Base-by-base conservation (phyloP, 1,284 basidiomycete species). In the Heterobasidion irregulare region DNA sequence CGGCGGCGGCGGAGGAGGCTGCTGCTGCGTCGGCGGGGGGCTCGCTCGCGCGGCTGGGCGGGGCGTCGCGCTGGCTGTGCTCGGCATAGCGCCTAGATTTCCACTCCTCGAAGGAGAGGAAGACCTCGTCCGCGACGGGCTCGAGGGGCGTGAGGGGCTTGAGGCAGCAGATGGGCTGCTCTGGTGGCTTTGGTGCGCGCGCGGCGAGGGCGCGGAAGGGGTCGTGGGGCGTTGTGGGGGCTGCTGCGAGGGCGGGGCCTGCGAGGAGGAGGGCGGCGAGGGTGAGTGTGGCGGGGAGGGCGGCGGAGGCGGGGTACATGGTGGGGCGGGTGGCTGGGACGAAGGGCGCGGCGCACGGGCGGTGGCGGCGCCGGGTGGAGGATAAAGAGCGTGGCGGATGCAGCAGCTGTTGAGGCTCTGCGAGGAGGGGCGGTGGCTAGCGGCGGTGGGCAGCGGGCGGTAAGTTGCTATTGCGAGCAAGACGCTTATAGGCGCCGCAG, bases 91-190 rank as follows among this genome's bases (percentile, higher is more conserved):
- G 83, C 56, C 80, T 86, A 47, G 80, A 78, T 68, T 94, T 94
- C 93, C 92, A 95, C 58, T 95, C 92, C 63, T 94, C 89, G 64
- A 96, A 96, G 0, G 88, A 88, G 19, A 93, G 78, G 34, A 94
- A 73, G 2, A 83, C 68, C 51, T 82, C 81, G 53, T 83, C 82
- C 53, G 89, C 84, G 41, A 73, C 70, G 6, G 76, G 66, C 55
- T 80, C 78, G 10, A 75, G 61, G 2, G 79, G 72, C 18, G 75
- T 70, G 15, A 75, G 64, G 6, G 83, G 79, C 53, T 76, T 80
- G 55, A 90, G 70, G 62, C 84, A 86, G 68, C 88, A 90, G 52
- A 89, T 63, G 2, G 82, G 85, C 13, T 68, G 77, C 45, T 82
- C 78, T 13, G 78, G 73, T 35, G 68, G 74, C 58, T 74, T 78